Base-by-base conservation (phyloP, 768 basidiomycete genomes). In the Termitomyces sp. region DNA sequence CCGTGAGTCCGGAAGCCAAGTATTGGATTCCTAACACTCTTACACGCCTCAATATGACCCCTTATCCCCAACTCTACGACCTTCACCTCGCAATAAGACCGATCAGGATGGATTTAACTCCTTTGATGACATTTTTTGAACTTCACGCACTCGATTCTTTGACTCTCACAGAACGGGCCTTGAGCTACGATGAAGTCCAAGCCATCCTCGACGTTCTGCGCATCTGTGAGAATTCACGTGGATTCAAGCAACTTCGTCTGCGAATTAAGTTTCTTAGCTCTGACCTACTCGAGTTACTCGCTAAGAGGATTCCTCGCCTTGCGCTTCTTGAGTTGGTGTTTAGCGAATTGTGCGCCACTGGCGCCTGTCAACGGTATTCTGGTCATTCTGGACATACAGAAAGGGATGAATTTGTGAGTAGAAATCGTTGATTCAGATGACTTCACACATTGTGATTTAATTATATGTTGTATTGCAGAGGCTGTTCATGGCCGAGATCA, bases 11-110 rank as follows among this genome's bases (percentile, higher is more conserved):
- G 4, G 63, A 68, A 5, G 66, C 63, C 58, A 70, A 71, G 55
- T 70, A 66, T 41, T 79, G 79, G 79, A 74, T 81, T n/a, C 75
- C 72, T 41, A 66, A 67, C 13, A 73, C 75, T 20, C 55, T 77
- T 22, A 63, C 60, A n/a, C 65, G 67, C 3, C 53, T 73, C 26
- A 55, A 63, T 20, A 10, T 10, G 32, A 54, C 38, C 2, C 70
- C 70, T 6, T 72, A 73, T 56, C 69, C 72, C 10, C 60, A 62
- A 22, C 72, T 80, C 33, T 60, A 68, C 32, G 56, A 62, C 7
- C 59, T 78, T 24, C 66, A 68, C 4, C 47, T 79, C 22, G 72
- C 75, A 1, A 61, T 80, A 10, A 68, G 79, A 13, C 79, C 79
- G 1, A 65, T 80, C 3, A 70, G 62, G 53, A 68, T 72, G 13